Base-by-base conservation (phyloP, 106 monocot genomes). In the Ottelia alismoides region DNA sequence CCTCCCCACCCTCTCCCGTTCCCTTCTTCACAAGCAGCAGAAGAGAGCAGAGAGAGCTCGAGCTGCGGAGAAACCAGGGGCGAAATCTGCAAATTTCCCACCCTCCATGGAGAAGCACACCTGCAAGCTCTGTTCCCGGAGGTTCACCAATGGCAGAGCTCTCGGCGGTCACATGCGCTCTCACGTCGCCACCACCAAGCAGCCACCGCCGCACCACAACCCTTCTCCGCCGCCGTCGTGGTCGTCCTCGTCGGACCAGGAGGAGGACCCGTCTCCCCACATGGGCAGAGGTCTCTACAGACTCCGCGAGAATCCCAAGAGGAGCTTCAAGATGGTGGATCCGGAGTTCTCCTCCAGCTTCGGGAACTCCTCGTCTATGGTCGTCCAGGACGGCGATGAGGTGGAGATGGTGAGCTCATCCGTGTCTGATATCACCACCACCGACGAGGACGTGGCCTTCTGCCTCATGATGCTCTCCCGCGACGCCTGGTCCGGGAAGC, bases 131-230 rank as follows among this genome's bases (percentile, higher is more conserved):
- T 60, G 60, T 27, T 44, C 1, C 46, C 35, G 60, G 22, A 23
- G 60, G 19, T 60, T 60, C 43, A 3, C 21, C 26, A 60, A 60
- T 27, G 60, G 60, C 3, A 24, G 60, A 47, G 60, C 60, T 3
- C 46, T 60, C 40, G 60, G 60, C 25, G 60, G 60, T 14, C 60
- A 60, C 46, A 60, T 60, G 60, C 23, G 60, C 1, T 45, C 60
- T 17, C 60, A 60, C 27, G 45, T 60, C 19, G 17, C 29, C 29
- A 28, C 21, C 10, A 20, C n/a, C n/a, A 60, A 47, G 60, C 45
- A 16, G 12, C 14, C 25, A 3, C 45, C 27, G 2, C 24, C 16
- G 27, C 19, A 25, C 3, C 47, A 45, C 35, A 21, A 31, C n/a
- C 0, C 57, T 9, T 57, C 45, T 24, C 44, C 46, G 11, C 17